Conservation (phyloP, 148 eudicot genomes). For the Persicaria tinctoria region DNA sequence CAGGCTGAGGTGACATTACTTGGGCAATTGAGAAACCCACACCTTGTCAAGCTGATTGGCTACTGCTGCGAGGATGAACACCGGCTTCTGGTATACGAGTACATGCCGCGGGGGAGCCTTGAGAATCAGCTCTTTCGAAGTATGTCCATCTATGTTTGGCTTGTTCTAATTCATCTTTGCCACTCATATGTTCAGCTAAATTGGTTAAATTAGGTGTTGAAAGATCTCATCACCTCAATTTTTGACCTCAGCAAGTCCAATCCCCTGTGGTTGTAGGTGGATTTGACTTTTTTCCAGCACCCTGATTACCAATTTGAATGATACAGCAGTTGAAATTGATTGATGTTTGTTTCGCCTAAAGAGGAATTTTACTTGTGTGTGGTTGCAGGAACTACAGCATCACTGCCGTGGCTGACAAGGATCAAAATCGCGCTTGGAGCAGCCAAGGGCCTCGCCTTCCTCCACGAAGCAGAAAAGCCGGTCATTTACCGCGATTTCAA, state of each 20-base stretch:
- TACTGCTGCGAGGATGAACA: constrained; percentile 73
- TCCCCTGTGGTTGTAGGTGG: background rate
- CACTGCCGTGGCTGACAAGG: constrained; percentile 85
- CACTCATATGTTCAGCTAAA: too few species aligned
- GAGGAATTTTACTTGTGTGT: background rate
- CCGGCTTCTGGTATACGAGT: constrained; percentile 53
- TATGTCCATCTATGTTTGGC: constrained; percentile 18
- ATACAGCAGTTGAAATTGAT: background rate
- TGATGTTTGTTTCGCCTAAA: background rate
- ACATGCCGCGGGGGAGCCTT: constrained; percentile 68
- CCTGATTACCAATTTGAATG: background rate
- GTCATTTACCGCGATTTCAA: constrained; percentile 88
- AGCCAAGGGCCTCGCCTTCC: constrained; percentile 91
- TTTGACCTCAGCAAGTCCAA: background rate
- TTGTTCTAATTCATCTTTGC: background rate
- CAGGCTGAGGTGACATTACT: constrained; percentile 66
- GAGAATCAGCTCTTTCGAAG: constrained; percentile 73
- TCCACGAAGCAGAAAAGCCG: constrained; percentile 73
- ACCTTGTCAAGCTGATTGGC: constrained; percentile 63
- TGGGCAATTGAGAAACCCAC: constrained; percentile 60
- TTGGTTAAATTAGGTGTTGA: constrained; percentile 4
- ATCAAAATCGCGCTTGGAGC: constrained; percentile 90
- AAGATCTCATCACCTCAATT: background rate
- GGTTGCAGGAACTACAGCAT: constrained; percentile 59
- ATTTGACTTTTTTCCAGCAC: background rate